A percentile compares a stretch with the other conserved stretches of the same genome.
These are phyloP conservation scores for Anethum foeniculum DNA, from an alignment of 140 eudicot species.

Conservation along the genomic window DNA sequence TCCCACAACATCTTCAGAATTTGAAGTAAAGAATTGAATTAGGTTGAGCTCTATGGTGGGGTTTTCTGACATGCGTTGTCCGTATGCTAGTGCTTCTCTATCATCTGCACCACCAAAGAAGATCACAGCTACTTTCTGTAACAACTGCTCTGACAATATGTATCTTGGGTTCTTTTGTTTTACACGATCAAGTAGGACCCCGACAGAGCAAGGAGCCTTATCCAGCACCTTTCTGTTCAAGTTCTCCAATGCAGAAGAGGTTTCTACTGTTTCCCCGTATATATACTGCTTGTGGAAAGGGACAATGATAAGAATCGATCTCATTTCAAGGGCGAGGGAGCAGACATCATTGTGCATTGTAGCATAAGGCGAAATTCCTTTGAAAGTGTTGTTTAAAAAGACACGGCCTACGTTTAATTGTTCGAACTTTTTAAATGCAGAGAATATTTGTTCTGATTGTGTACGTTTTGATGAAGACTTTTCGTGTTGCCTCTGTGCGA, in stretches of 20 bases:
- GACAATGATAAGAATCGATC: constrained; percentile 31
- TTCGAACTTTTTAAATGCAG: constrained; percentile 30
- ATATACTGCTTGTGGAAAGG: constrained; percentile 43
- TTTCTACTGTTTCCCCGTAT: constrained; percentile 9
- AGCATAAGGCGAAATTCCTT: constrained; percentile 35
- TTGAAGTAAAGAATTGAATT: constrained; percentile 16
- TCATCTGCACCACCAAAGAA: constrained; percentile 53
- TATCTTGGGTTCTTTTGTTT: constrained; percentile 4
- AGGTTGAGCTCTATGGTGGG: constrained; percentile 19
- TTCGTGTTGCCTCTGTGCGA: constrained; percentile 20
- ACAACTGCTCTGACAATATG: constrained; percentile 1
- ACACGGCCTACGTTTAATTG: constrained; percentile 13
- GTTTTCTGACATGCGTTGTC: constrained; percentile 27
- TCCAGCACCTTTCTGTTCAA: constrained; percentile 32
- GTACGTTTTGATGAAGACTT: constrained; percentile 13
- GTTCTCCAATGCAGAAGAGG: constrained; percentile 19
- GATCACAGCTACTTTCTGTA: constrained; percentile 23
- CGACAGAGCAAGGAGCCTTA: constrained; percentile 52
- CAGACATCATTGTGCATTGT: constrained; percentile 55
- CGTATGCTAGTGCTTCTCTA: constrained; percentile 44
- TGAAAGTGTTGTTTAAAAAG: constrained; percentile 16
- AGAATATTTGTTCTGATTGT: constrained; percentile 36
- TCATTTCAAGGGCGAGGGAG: constrained; percentile 36
- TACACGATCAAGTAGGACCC: constrained; percentile 38
- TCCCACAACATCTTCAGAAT: constrained; percentile 1